Base-by-base conservation (phyloP, 1,284 basidiomycete genomes). In the Coriolopsis trogii region DNA sequence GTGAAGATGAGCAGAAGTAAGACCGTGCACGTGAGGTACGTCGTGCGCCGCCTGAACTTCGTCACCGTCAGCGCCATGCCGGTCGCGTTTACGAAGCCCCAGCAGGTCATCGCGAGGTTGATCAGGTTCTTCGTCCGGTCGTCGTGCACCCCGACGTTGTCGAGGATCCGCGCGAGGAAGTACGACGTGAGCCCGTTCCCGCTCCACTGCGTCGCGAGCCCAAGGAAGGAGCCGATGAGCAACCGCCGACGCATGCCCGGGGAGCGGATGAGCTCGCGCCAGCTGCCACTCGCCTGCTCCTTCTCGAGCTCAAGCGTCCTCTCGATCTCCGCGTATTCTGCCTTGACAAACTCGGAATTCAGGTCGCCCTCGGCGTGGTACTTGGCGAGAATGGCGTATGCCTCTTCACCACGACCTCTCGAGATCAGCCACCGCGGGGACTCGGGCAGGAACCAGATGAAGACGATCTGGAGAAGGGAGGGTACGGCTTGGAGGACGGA, bases 181-280 rank as follows among this genome's bases (percentile, higher is more conserved):
- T 87, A 81, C n/a, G 86, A 89, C 39, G 85, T 82, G 46, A 90
- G 78, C 60, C 87, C 88, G 59, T 85, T 84, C 0, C 82, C 82
- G 42, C 77, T 79, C 79, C 81, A 85, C 57, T 85, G 82, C 4
- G 80, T 81, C 67, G 83, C 82, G 65, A 84, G 73, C 3, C 77
- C 81, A 28, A 84, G 70, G 20, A 80, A 81, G 25, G 82, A 63
- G 60, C 81, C 76, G 56, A 84, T 78, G 36, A 77, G 65, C 60
- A 82, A 65, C 26, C 81, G 77, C 51, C 70, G 76, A 33, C 74
- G 73, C 78, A 82, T 84, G 15, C 81, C 81, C 3, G 70, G 70
- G 6, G 74, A 78, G 50, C 60, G 67, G 60, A 82, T 59, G 47
- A 85, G 67, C 46, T 73, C 70, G 48, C 66, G 63, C 76, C 77